These are phyloP conservation scores for Gynochthodes officinalis DNA, from an alignment of 257 asterid genomes.

Conservation along the genomic window DNA sequence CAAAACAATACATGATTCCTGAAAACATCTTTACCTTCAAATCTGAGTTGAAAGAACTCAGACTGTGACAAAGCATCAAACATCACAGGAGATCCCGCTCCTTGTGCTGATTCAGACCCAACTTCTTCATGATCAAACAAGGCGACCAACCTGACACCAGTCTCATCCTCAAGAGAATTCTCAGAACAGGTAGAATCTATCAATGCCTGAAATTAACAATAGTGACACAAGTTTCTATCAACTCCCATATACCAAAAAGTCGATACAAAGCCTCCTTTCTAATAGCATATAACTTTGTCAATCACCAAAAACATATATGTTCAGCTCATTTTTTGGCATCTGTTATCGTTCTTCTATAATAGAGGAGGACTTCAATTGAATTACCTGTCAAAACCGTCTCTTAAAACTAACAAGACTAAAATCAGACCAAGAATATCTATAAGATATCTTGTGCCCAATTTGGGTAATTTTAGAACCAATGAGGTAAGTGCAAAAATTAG, in stretches of 20 bases:
- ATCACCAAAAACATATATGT: too few species aligned
- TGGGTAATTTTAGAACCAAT: too few species aligned
- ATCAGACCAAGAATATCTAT: too few species aligned
- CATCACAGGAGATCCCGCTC: slow-evolving; percentile 95
- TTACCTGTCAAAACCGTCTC: too few species aligned
- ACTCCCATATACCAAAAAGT: neutral
- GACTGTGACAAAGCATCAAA: slow-evolving; percentile 82
- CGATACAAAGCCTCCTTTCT: neutral
- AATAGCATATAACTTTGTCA: too few species aligned
- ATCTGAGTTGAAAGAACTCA: slow-evolving; percentile 67
- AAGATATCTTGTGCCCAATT: too few species aligned
- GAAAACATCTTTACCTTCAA: slow-evolving; percentile 46
- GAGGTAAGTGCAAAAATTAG: too few species aligned
- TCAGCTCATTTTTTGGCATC: too few species aligned
- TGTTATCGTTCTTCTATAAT: too few species aligned
- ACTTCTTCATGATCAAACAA: slow-evolving; percentile 96
- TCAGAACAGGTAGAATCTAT: slow-evolving; percentile 71
- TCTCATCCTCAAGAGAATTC: slow-evolving; percentile 70
- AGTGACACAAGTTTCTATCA: neutral
- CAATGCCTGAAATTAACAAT: slow-evolving; percentile 62
- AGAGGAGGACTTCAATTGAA: too few species aligned
- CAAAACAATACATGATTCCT: neutral
- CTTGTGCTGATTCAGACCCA: slow-evolving; percentile 95
- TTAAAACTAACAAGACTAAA: too few species aligned
- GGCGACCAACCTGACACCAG: slow-evolving; percentile 88